Evolutionary conservation across 495 filamentous ascomycete species (phyloP), one percentile per base, ranked within the genome.

Genomic region (Haplographium delicatum): DNA sequence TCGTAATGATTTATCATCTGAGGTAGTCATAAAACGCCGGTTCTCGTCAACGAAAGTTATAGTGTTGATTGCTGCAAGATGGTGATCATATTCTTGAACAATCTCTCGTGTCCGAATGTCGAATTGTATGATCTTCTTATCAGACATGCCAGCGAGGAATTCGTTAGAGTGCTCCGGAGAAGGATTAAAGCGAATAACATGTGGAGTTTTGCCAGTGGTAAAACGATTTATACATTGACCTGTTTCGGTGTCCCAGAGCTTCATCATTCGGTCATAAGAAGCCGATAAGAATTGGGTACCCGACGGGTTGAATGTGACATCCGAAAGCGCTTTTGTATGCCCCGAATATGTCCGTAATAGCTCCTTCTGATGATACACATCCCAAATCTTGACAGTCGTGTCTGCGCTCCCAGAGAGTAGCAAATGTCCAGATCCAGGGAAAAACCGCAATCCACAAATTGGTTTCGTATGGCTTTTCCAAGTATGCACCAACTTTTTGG

Each of bases 91-190:
- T 75, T 97, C 93, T 62, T 99, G 93, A 31, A 95, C 86, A 33
- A 91, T 72, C 58, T 94, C 85, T 46, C 64, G 62, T 7, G 82
- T 83, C 15, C 93, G 79, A 7, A 84, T 91, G 65, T 99, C 93
- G 68, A 95, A 99, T 62, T 99, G 93, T 25, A 99, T 79, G 56
- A 99, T 99, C 73, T 95, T 91, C 69, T 98, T 97, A 70, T 99
- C 93, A 16, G 86, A 89, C 85, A 96, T 88, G 61, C 93, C 93
- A 26, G 89, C 89, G 47, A 99, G 70, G 72, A 99, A 99, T 66
- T 96, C 91, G 61, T 91, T 84, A 1, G 79, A 77, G 55, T 81
- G 76, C n/a, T 86, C 83, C 0, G 76, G 67, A 42, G 78, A 72
- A 0, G 91, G 91, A 68, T 96, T 91, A 80, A 96, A 96, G 54